Percentiles rank a stretch among this genome's conserved stretches.
Conservation (phyloP, 257 asterid species). For the Solanum bulbocastanum region DNA sequence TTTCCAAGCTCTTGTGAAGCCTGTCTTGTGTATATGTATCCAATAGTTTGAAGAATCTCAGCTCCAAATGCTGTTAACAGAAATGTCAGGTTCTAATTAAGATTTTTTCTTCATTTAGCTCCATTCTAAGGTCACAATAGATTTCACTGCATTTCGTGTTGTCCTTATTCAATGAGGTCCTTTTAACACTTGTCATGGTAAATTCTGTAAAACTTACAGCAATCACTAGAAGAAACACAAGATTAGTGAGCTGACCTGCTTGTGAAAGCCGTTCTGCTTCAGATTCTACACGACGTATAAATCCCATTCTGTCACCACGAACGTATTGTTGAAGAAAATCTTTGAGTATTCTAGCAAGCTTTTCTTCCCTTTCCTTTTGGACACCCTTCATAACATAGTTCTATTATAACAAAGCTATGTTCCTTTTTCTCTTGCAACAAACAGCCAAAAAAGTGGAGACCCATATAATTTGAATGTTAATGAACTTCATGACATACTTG, state of each 20-base stretch:
- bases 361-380: conserved; percentile 88
- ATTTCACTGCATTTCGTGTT: background rate
- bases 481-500: conserved; percentile 4
- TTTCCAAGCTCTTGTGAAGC: conserved; percentile 69
- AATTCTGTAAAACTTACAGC: background rate
- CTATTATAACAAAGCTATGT: background rate
- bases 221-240: background rate
- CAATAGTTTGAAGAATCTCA: conserved; percentile 65
- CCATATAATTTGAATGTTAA: background rate
- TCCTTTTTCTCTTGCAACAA: too few species aligned
- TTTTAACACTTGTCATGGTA: background rate
- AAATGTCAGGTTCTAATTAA: background rate
- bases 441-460: too few species aligned
- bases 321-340: conserved; percentile 54
- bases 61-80: conserved; percentile 55
- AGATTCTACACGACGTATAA: conserved; percentile 55
- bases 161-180: background rate
- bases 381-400: conserved; percentile 42
- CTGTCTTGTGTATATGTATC: conserved; percentile 78
- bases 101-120: background rate
- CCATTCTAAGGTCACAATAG: background rate
- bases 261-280: conserved; percentile 74
- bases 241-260: conserved; percentile 34
- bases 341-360: conserved; percentile 58
- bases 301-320: conserved; percentile 70